These are phyloP conservation scores for Tilletia walkeri DNA, from an alignment of 1,284 basidiomycete species.

Conservation along the genomic window DNA sequence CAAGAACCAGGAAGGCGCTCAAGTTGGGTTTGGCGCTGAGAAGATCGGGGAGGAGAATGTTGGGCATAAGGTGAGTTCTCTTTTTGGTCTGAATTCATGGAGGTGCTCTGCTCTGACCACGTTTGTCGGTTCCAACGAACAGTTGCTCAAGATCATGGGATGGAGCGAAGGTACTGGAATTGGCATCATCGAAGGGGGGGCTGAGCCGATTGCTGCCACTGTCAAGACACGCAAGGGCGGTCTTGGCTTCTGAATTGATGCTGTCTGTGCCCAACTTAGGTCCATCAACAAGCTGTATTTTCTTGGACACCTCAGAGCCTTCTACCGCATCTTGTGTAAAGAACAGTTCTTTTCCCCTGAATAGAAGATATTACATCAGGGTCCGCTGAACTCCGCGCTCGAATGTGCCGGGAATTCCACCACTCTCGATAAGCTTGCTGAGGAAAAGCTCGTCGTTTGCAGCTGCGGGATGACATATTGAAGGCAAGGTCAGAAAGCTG, in stretches of 20 bases:
- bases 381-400: conserved; percentile 31
- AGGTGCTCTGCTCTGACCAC: neutral
- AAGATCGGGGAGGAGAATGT: conserved; percentile 52
- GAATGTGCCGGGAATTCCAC: conserved; percentile 42
- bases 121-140: neutral
- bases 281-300: conserved; percentile 6
- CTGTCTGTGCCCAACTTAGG: neutral
- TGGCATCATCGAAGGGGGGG: conserved; percentile 43
- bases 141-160: conserved; percentile 50
- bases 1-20: conserved; percentile 46
- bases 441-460: conserved; percentile 48
- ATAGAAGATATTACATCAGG: neutral
- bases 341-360: neutral
- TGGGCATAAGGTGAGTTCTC: conserved; percentile 38
- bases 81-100: neutral
- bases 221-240: conserved; percentile 50
- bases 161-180: conserved; percentile 51
- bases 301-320: neutral
- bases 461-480: conserved; percentile 7
- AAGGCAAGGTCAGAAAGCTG: neutral
- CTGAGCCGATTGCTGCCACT: conserved; percentile 48
- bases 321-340: neutral
- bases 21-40: conserved; percentile 50
- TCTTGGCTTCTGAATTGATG: conserved; percentile 36
- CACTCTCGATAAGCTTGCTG: conserved; percentile 46